phyloP scores from a whole-genome alignment of 2,329 filamentous ascomycete genomes.

The Nectriaceae sp. region DNA sequence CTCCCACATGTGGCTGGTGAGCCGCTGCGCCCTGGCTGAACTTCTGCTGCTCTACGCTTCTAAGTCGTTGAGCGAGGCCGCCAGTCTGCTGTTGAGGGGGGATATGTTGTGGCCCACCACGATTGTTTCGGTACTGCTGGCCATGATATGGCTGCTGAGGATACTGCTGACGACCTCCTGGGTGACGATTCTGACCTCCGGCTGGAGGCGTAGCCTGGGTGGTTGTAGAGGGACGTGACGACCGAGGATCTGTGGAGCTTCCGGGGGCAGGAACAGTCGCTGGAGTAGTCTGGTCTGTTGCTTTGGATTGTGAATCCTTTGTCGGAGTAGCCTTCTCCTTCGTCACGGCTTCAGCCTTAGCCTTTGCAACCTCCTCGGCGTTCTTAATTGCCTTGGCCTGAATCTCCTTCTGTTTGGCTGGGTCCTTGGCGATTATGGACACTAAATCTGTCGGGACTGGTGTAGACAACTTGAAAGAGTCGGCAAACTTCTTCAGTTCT shows the following conservation, averaged over 20 bases:
- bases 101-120: slow-evolving; percentile 45
- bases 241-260: slow-evolving; percentile 29
- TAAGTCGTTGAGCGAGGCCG: slow-evolving; percentile 51
- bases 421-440: slow-evolving; percentile 94
- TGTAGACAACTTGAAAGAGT: slow-evolving; percentile 90
- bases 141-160: slow-evolving; percentile 48
- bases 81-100: slow-evolving; percentile 44
- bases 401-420: slow-evolving; percentile 90
- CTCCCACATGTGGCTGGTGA: slow-evolving; percentile 51
- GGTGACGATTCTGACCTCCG: slow-evolving; percentile 44
- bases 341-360: slow-evolving; percentile 50
- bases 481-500: slow-evolving; percentile 92
- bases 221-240: slow-evolving; percentile 36
- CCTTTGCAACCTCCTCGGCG: slow-evolving; percentile 62
- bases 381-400: slow-evolving; percentile 83
- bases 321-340: slow-evolving; percentile 45
- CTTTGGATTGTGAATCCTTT: slow-evolving; percentile 49
- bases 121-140: slow-evolving; percentile 51
- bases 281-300: slow-evolving; percentile 22
- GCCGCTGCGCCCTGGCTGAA: slow-evolving; percentile 44
- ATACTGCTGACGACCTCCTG: slow-evolving; percentile 50
- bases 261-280: slow-evolving; percentile 13
- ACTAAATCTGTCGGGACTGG: slow-evolving; percentile 91
- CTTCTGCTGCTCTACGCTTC: slow-evolving; percentile 54
- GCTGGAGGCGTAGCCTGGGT: slow-evolving; percentile 32